Conservation (phyloP, 2,329 filamentous ascomycete species). For the Fusarium sp. region DNA sequence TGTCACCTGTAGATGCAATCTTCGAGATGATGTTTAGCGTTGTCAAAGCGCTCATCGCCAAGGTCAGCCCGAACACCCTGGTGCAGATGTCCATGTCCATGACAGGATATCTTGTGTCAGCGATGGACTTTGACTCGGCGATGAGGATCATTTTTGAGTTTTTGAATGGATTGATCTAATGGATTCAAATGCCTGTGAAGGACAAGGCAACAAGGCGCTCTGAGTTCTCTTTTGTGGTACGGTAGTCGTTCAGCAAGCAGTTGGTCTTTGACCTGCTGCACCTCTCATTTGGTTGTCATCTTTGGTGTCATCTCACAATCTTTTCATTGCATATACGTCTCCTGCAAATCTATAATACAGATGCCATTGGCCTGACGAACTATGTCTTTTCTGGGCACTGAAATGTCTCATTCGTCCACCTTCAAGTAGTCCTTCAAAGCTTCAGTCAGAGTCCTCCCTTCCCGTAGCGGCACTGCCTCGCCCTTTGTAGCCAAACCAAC, state of each 20-base stretch:
- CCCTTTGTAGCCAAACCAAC: conserved; percentile 43
- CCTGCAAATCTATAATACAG: background rate
- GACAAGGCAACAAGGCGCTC: background rate
- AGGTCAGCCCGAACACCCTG: background rate
- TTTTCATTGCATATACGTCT: background rate
- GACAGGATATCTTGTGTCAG: background rate
- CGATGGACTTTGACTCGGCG: background rate
- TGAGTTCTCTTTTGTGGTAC: background rate
- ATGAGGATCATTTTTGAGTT: conserved; percentile 2
- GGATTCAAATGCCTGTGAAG: background rate
- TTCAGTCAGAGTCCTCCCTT: conserved; percentile 6
- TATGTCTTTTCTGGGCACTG: background rate
- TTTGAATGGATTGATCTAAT: background rate
- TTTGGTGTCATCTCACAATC: background rate
- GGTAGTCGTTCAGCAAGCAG: background rate
- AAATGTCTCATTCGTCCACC: background rate
- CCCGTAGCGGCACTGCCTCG: conserved; percentile 17
- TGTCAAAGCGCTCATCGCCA: background rate
- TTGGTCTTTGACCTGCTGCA: background rate
- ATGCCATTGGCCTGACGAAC: too few relatives aligned
- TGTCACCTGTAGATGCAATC: background rate
- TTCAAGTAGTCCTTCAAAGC: background rate
- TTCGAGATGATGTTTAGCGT: background rate
- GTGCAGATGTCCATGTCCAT: background rate
- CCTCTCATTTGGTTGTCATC: background rate